Conservation (phyloP, 192 early-diverging fungal species). For the Piromyces sp. region DNA sequence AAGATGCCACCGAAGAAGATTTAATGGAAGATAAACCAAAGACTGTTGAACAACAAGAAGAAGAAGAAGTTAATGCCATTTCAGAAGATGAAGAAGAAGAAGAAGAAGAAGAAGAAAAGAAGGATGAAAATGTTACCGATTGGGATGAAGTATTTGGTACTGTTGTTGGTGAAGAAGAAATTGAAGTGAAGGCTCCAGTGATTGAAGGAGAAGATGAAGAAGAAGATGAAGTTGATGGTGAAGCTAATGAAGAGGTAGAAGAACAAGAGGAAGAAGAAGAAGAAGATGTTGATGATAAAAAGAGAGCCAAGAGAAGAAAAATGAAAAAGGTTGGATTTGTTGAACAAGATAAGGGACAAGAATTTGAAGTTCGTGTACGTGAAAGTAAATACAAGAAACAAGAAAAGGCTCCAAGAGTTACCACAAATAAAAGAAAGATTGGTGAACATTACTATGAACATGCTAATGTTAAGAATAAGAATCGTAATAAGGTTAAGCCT, state of each 20-base stretch:
- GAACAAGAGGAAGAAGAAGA: constrained; percentile 10
- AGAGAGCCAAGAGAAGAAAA: neutral
- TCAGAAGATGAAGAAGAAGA: constrained; percentile 15
- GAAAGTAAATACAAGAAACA: constrained; percentile 16
- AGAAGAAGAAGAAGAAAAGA: constrained; percentile 11
- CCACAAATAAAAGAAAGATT: constrained; percentile 80
- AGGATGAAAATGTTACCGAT: constrained; percentile 17
- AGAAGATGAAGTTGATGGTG: constrained; percentile 4
- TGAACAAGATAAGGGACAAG: neutral
- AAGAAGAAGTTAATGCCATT: constrained; percentile 11
- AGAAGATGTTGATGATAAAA: constrained; percentile 5
- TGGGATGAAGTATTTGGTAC: constrained; percentile 17
- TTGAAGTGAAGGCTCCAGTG: constrained; percentile 1
- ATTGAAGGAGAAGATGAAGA: constrained; percentile 15
- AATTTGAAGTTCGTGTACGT: constrained; percentile 6
- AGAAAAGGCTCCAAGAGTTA: constrained; percentile 59
- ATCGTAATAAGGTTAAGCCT: constrained; percentile 48
- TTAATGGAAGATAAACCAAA: neutral
- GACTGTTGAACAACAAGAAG: constrained; percentile 24
- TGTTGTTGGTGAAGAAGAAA: constrained; percentile 9
- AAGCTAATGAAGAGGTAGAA: neutral
- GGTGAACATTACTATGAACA: constrained; percentile 78
- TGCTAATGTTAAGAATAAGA: constrained; percentile 92
- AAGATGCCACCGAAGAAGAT: constrained; percentile 27
- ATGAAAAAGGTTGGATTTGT: neutral